These are phyloP conservation scores for Phoenix roebelenii DNA, from an alignment of 176 grass and related monocot species.

Conservation along the genomic window DNA sequence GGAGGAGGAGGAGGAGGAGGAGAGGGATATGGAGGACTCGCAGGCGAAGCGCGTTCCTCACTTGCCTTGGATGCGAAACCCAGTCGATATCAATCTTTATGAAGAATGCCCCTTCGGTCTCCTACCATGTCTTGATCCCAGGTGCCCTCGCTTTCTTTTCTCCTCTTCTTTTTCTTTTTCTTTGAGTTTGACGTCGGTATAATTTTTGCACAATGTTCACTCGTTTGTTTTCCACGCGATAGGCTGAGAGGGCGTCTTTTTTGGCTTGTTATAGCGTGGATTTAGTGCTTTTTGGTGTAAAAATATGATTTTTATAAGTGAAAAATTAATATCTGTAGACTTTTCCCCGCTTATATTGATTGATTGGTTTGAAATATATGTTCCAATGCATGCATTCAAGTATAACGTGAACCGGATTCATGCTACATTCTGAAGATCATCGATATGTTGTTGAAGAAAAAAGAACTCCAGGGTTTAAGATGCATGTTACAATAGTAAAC, in stretches of 20 bases:
- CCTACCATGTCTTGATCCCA: slow-evolving; percentile 43
- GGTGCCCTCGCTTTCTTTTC: slow-evolving; percentile 8
- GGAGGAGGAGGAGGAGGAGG: background rate
- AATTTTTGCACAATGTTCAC: background rate
- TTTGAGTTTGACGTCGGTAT: background rate
- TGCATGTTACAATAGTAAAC: too few species aligned
- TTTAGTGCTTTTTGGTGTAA: too few species aligned
- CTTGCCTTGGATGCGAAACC: slow-evolving; percentile 57
- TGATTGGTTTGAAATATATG: too few species aligned
- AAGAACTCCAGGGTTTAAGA: too few species aligned
- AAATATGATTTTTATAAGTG: too few species aligned
- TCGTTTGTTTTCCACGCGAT: background rate
- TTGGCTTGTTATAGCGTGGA: background rate
- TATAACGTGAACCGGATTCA: too few species aligned
- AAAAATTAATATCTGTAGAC: too few species aligned
- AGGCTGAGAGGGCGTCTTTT: background rate
- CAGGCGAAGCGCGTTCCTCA: slow-evolving; percentile 34
- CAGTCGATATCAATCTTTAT: slow-evolving; percentile 49
- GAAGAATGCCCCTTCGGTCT: slow-evolving; percentile 30
- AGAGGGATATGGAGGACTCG: slow-evolving; percentile 7
- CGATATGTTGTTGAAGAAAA: too few species aligned
- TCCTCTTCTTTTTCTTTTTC: background rate
- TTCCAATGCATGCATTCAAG: too few species aligned
- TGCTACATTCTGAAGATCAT: too few species aligned
- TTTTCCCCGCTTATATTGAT: too few species aligned